phyloP scores from a whole-genome alignment of 768 basidiomycete species.

The Xerocomus brunneocitrinus region DNA sequence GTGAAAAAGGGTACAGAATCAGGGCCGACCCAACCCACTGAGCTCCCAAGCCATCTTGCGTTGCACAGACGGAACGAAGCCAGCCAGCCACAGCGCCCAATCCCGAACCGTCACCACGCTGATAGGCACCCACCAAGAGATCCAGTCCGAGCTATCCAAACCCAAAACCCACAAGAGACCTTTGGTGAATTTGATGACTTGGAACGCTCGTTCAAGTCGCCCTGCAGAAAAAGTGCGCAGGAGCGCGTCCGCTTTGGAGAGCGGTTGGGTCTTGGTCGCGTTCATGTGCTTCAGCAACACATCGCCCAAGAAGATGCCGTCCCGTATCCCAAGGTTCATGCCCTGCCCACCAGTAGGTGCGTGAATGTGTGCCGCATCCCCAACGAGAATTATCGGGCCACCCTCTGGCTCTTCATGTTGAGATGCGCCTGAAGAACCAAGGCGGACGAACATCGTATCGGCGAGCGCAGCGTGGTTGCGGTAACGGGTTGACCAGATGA shows the following conservation, averaged over 20 bases:
- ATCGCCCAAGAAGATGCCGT: conserved; percentile 44
- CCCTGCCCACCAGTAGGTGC: conserved; percentile 56
- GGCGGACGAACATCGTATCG: conserved; percentile 34
- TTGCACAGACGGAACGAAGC: conserved; percentile 17
- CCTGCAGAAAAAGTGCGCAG: conserved; percentile 34
- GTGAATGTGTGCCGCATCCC: conserved; percentile 51
- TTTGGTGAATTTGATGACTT: conserved; percentile 42
- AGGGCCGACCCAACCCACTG: conserved; percentile 26
- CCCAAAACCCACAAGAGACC: conserved; percentile 24
- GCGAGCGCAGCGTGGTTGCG: conserved; percentile 44
- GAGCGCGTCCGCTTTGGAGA: conserved; percentile 28
- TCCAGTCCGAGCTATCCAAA: conserved; percentile 9
- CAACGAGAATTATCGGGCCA: conserved; percentile 29
- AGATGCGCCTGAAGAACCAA: conserved; percentile 10
- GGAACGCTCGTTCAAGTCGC: conserved; percentile 38
- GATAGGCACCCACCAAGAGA: conserved; percentile 28
- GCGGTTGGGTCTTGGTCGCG: conserved; percentile 7
- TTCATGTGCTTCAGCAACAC: conserved; percentile 36
- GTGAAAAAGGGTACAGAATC: neutral
- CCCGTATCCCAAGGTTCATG: conserved; percentile 57
- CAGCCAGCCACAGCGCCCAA: conserved; percentile 21
- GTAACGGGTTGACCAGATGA: conserved; percentile 46
- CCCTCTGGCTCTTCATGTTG: conserved; percentile 9
- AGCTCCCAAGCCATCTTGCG: conserved; percentile 22
- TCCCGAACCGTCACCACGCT: conserved; percentile 26